Evolutionary conservation across 2,329 filamentous ascomycete species (phyloP), one percentile per base, ranked within the genome.

Genomic region (Plectosphaerella plurivora): DNA sequence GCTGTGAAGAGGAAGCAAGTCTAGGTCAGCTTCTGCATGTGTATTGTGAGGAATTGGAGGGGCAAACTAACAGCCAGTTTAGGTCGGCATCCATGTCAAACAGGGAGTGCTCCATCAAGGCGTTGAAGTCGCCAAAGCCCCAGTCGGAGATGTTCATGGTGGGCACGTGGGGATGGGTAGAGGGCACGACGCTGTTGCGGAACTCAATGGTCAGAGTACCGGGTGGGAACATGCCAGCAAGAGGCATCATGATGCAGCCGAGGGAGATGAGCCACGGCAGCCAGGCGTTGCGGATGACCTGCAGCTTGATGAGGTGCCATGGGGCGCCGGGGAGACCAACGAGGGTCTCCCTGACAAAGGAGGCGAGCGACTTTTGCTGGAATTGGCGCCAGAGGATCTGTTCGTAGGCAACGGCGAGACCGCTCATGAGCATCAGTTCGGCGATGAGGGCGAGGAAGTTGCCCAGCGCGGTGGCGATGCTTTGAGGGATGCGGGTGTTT

Each of bases 401-500:
- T 3, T 47, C 49, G 18, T 53, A 53, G 5, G 52, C 52, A 14
- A 53, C 49, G 10, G 33, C 25, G 15, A 53, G 46, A 11, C 48
- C 48, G 8, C 35, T 47, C 1, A 53, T 25, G 47, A 96, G 73
- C 7, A 85, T 83, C 10, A 95, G 76, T 68, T 96, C 91, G 5
- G 86, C 83, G 37, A 95, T 83, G 60, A 96, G 73, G 25, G 91
- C 86, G n/a, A 91, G 87, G 60, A 96, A 79, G 68, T 91, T 92
- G 61, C 95, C 76, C 35, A 94, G 76, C 45, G 88, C 83, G 63
- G 93, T 85, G 2, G 84, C 76, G 1, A 50, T 20, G 11, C 48
- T 51, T 15, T 53, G 52, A 10, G 44, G 16, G 24, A 53, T 11
- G 18, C 44, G 22, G 2, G 52, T 22, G 2, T 5, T 16, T 24